Evolutionary conservation across 2,329 filamentous ascomycete species (phyloP).

Genomic region (Penicillium janthinellum): DNA sequence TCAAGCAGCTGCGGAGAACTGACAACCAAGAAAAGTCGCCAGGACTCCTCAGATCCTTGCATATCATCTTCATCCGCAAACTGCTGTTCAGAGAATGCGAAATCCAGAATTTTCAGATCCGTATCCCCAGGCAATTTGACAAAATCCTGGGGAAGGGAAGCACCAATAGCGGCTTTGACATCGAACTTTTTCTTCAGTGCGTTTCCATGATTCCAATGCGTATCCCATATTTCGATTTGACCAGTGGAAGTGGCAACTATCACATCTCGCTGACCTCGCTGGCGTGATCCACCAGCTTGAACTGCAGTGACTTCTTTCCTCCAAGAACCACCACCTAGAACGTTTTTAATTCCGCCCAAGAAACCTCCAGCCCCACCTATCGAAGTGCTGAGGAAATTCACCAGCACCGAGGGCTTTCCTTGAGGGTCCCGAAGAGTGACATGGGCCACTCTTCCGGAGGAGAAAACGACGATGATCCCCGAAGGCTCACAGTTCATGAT

Average conservation of each 20-base stretch:
- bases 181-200: constrained; percentile 73
- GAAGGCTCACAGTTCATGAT: constrained; percentile 83
- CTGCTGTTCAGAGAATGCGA: constrained; percentile 59
- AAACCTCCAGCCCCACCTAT: constrained; percentile 64
- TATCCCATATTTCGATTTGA: constrained; percentile 79
- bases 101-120: constrained; percentile 75
- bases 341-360: constrained; percentile 78
- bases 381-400: constrained; percentile 71
- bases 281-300: constrained; percentile 68
- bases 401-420: constrained; percentile 77
- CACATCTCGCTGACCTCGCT: constrained; percentile 81
- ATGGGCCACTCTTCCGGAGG: constrained; percentile 82
- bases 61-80: constrained; percentile 46
- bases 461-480: constrained; percentile 83
- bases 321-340: constrained; percentile 68
- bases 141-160: constrained; percentile 61
- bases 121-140: constrained; percentile 56
- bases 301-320: constrained; percentile 81
- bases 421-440: constrained; percentile 83
- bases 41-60: constrained; percentile 51
- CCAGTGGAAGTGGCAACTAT: constrained; percentile 77
- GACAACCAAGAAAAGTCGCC: constrained; percentile 62
- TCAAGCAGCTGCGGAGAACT: constrained; percentile 55
- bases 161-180: constrained; percentile 64
- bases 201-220: constrained; percentile 84